These are phyloP conservation scores for Pilobolus umbonatus DNA, from an alignment of 192 early-diverging fungal species.

Conservation along the genomic window DNA sequence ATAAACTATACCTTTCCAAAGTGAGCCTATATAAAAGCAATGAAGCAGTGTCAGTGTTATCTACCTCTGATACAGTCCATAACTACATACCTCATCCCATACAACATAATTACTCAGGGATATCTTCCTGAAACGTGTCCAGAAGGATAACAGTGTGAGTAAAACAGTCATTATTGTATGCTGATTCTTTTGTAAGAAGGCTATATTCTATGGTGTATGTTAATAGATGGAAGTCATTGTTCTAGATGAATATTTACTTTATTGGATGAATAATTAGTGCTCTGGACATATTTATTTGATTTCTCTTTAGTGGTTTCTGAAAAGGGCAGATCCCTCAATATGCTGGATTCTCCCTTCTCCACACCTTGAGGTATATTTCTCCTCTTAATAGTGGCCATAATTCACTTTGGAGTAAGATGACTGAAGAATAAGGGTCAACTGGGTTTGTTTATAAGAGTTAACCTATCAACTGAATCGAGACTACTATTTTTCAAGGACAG, in stretches of 20 bases:
- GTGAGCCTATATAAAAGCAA: slow-evolving; percentile 50
- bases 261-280: slow-evolving; percentile 40
- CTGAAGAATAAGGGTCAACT: too few species aligned
- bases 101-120: slow-evolving; percentile 55
- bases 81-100: slow-evolving; percentile 74
- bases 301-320: slow-evolving; percentile 7
- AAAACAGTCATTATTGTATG: slow-evolving; percentile 42
- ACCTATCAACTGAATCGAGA: too few species aligned
- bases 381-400: slow-evolving; percentile 29
- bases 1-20: slow-evolving; percentile 49
- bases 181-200: slow-evolving; percentile 43
- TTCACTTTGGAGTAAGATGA: too few species aligned
- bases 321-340: not conserved
- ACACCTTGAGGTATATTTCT: slow-evolving; percentile 23
- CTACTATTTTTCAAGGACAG: too few species aligned
- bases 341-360: not conserved
- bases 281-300: slow-evolving; percentile 11
- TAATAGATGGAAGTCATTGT: slow-evolving; percentile 14
- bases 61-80: too few species aligned
- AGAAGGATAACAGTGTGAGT: slow-evolving; percentile 60
- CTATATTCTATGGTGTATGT: slow-evolving; percentile 35
- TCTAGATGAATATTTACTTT: slow-evolving; percentile 28
- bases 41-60: too few species aligned
- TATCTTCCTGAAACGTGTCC: slow-evolving; percentile 63
- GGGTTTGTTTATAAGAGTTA: too few species aligned